Base-by-base conservation (phyloP, 257 asterid genomes). In the Solanum corneliomulleri region DNA sequence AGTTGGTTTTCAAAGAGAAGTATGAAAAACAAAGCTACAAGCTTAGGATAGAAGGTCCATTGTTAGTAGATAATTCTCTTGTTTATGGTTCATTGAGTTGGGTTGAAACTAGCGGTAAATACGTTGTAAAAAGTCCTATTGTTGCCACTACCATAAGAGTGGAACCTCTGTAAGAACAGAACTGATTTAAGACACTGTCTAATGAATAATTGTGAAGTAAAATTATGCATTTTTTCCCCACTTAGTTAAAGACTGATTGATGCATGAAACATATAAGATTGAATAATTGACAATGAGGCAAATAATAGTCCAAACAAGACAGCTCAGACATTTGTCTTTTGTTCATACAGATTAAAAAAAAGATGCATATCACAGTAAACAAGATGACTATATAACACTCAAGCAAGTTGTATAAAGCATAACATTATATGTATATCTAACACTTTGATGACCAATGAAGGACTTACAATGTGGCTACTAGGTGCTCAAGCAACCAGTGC, bases 81-180 rank as follows among this genome's bases (percentile, higher is more conserved):
- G 89, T 90, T 39, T 87, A 86, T 82, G 97, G 96, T 25, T 92
- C 91, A 6, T 84, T 95, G 87, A 91, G 89, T 66, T 95, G 98
- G 98, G 88, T 91, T 20, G 95, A 93, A 27, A 91, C 86, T 9
- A 90, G 85, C 25, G 94, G 95, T 35, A 82, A 91, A 39, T 86
- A 89, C 70, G 87, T 76, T 0, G 98, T 93, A 23, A 89, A 90
- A 88, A 95, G 96, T 90, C 94, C 98, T 15, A 92, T 95, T 41
- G 94, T 92, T 5, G 96, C 86, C 23, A 91, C 94, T 31, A 91
- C 86, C 78, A 45, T 87, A 41, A 44, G 5, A 71, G 52, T n/a
- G 37, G 89, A 88, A 56, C 45, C 81, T 58, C 9, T 88, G 85
- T 33, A 21, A 69, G 41, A 69, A 69, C 41, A 69, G 41, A 69